Base-by-base conservation (phyloP, 225 moss, liverwort and hornwort genomes). In the Climacium dendroides region DNA sequence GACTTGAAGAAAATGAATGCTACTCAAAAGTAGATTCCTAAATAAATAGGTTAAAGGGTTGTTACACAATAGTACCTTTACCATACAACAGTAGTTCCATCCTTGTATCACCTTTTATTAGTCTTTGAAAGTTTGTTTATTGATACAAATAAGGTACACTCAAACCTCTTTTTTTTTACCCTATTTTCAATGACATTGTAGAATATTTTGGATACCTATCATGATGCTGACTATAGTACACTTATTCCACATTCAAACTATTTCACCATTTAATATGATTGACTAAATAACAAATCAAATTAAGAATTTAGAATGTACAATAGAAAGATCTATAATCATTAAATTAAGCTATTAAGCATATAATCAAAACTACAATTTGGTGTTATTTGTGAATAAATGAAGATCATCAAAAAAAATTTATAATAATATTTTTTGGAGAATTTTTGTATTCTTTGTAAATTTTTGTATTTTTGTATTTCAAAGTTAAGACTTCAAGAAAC, bases 161-260 rank as follows among this genome's bases (percentile, higher is more conserved):
- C 13, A 69, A 39, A 69, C 23, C 11, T 69, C 39, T 69, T 69
- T 39, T 2, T 41, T 70, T 70, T 24, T 24, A 70, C 0, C 12
- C 24, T 13, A 69, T 69, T 7, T 41, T 41, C 25, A 39, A 39
- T 41, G 25, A 70, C 25, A 41, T 14, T 41, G 7, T 24, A 25
- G 25, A 41, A 39, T 70, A 70, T 41, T 41, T 70, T 14, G 5
- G 41, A 25, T 25, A 25, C 25, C 25, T 25, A 1, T 24, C 7
- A 41, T 0, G 0, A 0, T 14, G 0, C 15, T 14, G 14, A 25
- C 2, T 0, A 0, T 15, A 2, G 14, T 3, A 15, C 8, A 25
- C 15, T 41, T 70, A 8, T 25, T 5, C 8, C 0, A 41, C 25
- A 70, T 70, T 70, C 2, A 41, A 0, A 67, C 23, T 37, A 37